These are phyloP conservation scores for Termitomyces heimii DNA, from an alignment of 768 basidiomycete genomes.

Conservation along the genomic window DNA sequence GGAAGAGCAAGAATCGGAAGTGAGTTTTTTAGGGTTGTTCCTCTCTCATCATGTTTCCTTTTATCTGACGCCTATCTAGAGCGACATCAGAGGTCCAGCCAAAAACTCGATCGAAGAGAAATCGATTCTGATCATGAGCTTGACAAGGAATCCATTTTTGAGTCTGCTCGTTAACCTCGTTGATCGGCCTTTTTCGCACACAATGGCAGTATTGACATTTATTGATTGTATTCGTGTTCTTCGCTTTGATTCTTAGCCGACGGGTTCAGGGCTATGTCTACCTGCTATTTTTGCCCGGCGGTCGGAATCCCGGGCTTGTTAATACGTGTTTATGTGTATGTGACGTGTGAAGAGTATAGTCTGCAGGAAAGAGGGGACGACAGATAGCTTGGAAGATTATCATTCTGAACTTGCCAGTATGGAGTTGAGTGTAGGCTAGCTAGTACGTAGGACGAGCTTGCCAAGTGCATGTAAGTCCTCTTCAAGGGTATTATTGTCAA, in stretches of 20 bases:
- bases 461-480: neutral
- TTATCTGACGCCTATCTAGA: conserved; percentile 17
- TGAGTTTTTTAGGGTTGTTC: conserved; percentile 25
- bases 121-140: conserved; percentile 44
- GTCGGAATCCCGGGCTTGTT: neutral
- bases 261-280: neutral
- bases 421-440: neutral
- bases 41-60: neutral
- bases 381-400: neutral
- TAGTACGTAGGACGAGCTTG: neutral
- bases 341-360: neutral
- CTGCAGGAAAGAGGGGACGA: neutral
- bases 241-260: neutral
- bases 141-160: neutral
- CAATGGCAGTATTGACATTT: neutral
- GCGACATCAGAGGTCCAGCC: conserved; percentile 34
- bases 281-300: neutral
- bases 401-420: neutral
- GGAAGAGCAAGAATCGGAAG: conserved; percentile 58
- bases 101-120: conserved; percentile 53
- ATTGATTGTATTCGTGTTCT: neutral
- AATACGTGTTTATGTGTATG: neutral
- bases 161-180: neutral
- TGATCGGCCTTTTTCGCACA: neutral
- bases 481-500: neutral